These are phyloP conservation scores for Phytophthora hibernalis DNA, from an alignment of 352 stramenopile genomes.

Conservation along the genomic window DNA sequence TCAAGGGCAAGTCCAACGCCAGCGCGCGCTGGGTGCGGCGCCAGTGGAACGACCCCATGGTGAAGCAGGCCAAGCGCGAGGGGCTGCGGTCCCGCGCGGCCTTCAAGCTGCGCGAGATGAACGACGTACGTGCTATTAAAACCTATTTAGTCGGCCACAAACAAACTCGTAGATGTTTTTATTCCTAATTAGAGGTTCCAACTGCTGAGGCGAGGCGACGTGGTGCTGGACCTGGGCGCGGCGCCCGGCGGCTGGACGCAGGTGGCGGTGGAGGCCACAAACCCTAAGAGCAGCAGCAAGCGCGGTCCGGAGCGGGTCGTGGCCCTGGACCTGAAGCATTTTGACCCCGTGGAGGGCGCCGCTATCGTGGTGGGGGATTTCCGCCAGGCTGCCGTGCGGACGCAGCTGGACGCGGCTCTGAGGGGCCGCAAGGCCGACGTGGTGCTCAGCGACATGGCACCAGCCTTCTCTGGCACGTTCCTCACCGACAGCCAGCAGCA, in stretches of 20 bases:
- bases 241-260: conserved; percentile 89
- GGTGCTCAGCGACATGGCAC: conserved; percentile 91
- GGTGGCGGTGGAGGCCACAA: conserved; percentile 71
- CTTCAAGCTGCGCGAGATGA: conserved; percentile 87
- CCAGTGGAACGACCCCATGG: conserved; percentile 85
- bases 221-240: conserved; percentile 86
- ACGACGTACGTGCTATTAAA: conserved; percentile 44
- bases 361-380: conserved; percentile 86
- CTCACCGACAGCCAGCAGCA: conserved; percentile 81
- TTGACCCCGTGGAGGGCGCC: conserved; percentile 77
- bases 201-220: conserved; percentile 66
- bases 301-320: conserved; percentile 50
- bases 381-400: conserved; percentile 58
- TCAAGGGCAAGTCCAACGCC: conserved; percentile 85
- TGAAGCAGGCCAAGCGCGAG: conserved; percentile 88
- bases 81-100: conserved; percentile 82
- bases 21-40: conserved; percentile 87
- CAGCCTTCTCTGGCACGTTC: conserved; percentile 82
- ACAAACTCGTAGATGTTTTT: not conserved
- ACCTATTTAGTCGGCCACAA: not conserved
- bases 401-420: conserved; percentile 62
- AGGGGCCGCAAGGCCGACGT: conserved; percentile 64
- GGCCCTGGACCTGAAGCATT: conserved; percentile 75
- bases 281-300: conserved; percentile 23
- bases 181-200: conserved; percentile 33